A percentile compares a stretch with the other conserved stretches of the same genome.
phyloP scores from a whole-genome alignment of 2,329 filamentous ascomycete genomes.

The Pseudocercospora crystallina region DNA sequence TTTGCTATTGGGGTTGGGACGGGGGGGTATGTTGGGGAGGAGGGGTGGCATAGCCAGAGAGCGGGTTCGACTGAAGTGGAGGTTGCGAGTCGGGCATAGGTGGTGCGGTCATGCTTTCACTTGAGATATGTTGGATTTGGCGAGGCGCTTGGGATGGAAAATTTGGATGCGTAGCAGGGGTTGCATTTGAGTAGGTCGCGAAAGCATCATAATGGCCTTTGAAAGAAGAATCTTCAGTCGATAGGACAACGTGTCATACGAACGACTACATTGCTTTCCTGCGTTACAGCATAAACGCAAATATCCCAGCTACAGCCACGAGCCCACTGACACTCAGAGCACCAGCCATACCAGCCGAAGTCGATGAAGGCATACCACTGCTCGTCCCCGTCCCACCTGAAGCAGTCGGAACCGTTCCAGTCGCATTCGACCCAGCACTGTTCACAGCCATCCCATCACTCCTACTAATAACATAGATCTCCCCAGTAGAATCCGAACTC shows the following conservation, averaged over 20 bases:
- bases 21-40: conserved; percentile 47
- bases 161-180: no score
- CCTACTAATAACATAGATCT: conserved; percentile 57
- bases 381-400: neutral
- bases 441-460: conserved; percentile 19
- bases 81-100: neutral
- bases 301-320: no score
- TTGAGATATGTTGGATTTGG: neutral
- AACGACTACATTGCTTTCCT: no score
- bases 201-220: no score
- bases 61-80: conserved; percentile 2
- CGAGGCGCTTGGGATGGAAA: no score
- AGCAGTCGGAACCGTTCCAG: conserved; percentile 17
- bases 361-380: neutral
- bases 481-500: conserved; percentile 62
- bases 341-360: neutral
- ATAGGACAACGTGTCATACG: no score
- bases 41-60: conserved; percentile 42
- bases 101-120: neutral
- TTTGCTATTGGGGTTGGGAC: conserved; percentile 73
- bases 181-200: no score
- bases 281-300: no score
- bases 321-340: no score
- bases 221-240: no score
- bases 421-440: conserved; percentile 21